Evolutionary conservation across 1,284 basidiomycete species (phyloP).

Genomic region (Ustilago trichophora): DNA sequence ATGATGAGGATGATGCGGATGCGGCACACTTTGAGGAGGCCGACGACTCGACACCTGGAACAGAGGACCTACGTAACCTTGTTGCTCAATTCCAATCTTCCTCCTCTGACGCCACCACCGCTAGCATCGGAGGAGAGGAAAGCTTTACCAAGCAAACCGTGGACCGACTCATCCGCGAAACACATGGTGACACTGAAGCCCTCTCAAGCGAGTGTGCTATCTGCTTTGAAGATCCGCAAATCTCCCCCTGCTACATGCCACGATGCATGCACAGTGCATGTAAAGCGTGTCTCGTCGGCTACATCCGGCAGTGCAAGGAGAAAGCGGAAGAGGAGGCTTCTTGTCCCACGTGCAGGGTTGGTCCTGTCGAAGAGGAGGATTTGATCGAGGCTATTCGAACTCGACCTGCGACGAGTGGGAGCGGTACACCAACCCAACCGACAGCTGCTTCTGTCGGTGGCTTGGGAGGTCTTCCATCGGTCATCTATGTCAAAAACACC

Average conservation of each 20-base stretch:
- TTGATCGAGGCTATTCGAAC: constrained; percentile 70
- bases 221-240: constrained; percentile 63
- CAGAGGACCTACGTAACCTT: constrained; percentile 43
- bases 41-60: constrained; percentile 21
- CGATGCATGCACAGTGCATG: constrained; percentile 70
- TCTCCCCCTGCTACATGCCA: constrained; percentile 62
- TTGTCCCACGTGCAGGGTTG: constrained; percentile 59
- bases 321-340: constrained; percentile 73
- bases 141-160: constrained; percentile 41
- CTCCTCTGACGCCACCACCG: too few species aligned
- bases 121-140: too few species aligned
- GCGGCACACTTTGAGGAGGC: constrained; percentile 15
- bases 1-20: constrained; percentile 2
- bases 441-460: too few species aligned
- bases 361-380: constrained; percentile 71
- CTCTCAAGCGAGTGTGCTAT: constrained; percentile 64
- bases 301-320: constrained; percentile 74
- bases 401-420: too few species aligned
- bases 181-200: constrained; percentile 17
- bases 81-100: constrained; percentile 48
- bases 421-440: too few species aligned
- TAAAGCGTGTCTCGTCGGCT: constrained; percentile 81
- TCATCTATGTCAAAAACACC: constrained; percentile 74
- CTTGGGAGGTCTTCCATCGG: too few species aligned
- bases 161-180: constrained; percentile 34